Evolutionary conservation across 306 rosid species (phyloP).

Genomic region (Arachis hypogaea): DNA sequence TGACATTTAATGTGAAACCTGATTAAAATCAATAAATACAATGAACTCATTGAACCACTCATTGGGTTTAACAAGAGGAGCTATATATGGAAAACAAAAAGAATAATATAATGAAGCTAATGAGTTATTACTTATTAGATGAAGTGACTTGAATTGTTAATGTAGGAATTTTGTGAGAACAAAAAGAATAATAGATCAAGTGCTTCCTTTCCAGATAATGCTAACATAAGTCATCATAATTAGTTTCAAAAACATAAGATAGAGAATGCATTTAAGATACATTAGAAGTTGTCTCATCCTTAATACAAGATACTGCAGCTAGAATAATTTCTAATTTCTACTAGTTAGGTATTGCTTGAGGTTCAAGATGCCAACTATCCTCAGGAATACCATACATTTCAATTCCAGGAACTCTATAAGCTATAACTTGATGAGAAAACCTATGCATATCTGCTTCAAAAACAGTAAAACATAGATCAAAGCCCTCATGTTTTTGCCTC

Average conservation of each 20-base stretch:
- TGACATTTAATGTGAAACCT: no score
- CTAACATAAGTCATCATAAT: not conserved
- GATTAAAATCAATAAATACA: no score
- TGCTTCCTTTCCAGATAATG: not conserved
- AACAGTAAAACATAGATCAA: not conserved
- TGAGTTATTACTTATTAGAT: no score
- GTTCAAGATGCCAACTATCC: conserved; percentile 40
- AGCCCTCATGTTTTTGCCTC: not conserved
- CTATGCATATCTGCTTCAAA: conserved; percentile 20
- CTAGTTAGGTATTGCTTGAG: conserved; percentile 14
- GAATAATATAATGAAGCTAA: no score
- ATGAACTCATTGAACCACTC: no score
- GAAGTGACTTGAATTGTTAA: no score
- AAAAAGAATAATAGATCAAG: no score
- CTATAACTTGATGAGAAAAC: conserved; percentile 31
- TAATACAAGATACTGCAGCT: not conserved
- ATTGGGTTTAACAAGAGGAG: no score
- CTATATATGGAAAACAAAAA: no score
- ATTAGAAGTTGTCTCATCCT: not conserved
- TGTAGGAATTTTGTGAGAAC: no score
- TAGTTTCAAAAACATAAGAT: not conserved
- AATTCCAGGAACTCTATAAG: conserved; percentile 28
- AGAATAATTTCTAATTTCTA: not conserved
- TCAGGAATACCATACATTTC: conserved; percentile 40
- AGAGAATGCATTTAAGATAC: not conserved